Evolutionary conservation across 345 rosid species (phyloP).

Genomic region (Dipteronia sinensis): DNA sequence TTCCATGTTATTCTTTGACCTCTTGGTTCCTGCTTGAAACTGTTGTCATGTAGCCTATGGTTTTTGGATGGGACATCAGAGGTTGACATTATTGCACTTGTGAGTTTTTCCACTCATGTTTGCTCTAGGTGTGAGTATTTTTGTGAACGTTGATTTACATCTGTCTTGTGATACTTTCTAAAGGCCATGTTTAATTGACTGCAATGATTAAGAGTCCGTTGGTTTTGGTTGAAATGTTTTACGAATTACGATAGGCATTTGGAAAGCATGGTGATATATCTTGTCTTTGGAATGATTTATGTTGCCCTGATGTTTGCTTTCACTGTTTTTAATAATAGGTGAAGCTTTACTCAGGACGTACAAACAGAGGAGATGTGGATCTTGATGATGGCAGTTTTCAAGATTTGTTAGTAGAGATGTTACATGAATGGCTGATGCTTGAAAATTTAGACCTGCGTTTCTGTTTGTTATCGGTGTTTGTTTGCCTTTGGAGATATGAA

Average conservation of each 20-base stretch:
- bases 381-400: not conserved
- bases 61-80: too few relatives aligned
- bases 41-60: too few relatives aligned
- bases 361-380: not conserved
- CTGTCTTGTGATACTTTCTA: not conserved
- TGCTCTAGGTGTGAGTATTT: not conserved
- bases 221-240: not conserved
- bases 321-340: not conserved
- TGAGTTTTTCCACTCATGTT: not conserved
- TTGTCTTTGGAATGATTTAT: not conserved
- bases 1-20: too few relatives aligned
- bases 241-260: not conserved
- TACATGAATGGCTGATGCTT: not conserved
- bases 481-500: not conserved
- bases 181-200: not conserved
- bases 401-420: constrained; percentile 1
- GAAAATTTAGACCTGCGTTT: not conserved
- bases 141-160: not conserved
- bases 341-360: not conserved
- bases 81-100: not conserved
- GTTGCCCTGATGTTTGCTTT: not conserved
- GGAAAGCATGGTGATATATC: not conserved
- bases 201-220: not conserved
- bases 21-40: too few relatives aligned
- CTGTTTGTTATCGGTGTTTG: not conserved